Conservation (phyloP, 2,329 filamentous ascomycete genomes). For the Ceratocystis variospora region DNA sequence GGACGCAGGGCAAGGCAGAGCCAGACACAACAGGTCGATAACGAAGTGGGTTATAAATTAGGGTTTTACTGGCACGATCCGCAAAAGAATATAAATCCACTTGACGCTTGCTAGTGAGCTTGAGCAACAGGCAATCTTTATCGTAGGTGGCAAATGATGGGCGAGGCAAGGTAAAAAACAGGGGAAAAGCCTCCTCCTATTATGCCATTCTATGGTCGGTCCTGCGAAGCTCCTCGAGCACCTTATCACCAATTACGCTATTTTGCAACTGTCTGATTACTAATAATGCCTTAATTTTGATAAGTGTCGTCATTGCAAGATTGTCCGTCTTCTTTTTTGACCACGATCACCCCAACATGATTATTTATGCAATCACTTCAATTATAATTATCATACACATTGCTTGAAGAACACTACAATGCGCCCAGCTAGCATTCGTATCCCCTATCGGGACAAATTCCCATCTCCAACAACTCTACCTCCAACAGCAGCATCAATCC, state of each 20-base stretch:
- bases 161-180: too few relatives aligned
- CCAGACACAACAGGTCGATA: background rate
- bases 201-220: background rate
- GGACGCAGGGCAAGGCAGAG: background rate
- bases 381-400: background rate
- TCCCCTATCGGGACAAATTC: constrained; percentile 78
- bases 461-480: constrained; percentile 65
- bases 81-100: background rate
- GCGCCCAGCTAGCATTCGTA: constrained; percentile 65
- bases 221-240: background rate
- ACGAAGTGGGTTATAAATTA: background rate
- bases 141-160: too few relatives aligned
- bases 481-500: constrained; percentile 50
- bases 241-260: background rate
- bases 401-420: constrained; percentile 27
- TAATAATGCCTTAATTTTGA: constrained; percentile 9
- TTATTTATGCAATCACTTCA: background rate
- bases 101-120: background rate
- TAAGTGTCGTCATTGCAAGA: background rate
- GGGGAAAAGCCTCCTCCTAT: too few relatives aligned
- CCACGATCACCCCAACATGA: background rate
- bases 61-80: background rate
- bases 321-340: background rate
- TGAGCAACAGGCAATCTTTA: background rate
- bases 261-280: constrained; percentile 3